These are phyloP conservation scores for Avicennia marina DNA, from an alignment of 257 asterid species.

Conservation along the genomic window DNA sequence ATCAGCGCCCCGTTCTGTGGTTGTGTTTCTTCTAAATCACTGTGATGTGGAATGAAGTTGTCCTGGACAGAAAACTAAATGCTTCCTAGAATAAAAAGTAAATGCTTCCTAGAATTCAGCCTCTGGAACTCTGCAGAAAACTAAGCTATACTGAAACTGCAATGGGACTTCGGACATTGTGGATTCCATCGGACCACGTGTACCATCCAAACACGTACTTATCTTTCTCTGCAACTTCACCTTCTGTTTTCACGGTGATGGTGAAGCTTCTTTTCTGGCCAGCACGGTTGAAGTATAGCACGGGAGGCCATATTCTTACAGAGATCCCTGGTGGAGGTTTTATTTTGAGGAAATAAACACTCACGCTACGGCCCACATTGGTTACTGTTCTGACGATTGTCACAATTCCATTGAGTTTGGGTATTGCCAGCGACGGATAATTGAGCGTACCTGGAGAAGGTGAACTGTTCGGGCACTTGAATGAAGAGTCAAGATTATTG, in stretches of 20 bases:
- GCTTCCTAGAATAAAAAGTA: too few species aligned
- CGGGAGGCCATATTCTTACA: slow-evolving; percentile 48
- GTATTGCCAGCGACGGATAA: slow-evolving; percentile 75
- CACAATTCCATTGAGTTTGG: slow-evolving; percentile 39
- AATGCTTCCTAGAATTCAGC: too few species aligned
- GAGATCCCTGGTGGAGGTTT: slow-evolving; percentile 71
- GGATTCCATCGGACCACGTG: slow-evolving; percentile 53
- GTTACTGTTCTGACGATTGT: slow-evolving; percentile 59
- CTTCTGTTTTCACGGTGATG: slow-evolving; percentile 42
- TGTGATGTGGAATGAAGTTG: too few species aligned
- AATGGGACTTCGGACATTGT: slow-evolving; percentile 46
- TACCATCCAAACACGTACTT: slow-evolving; percentile 54
- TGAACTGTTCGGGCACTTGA: slow-evolving; percentile 46
- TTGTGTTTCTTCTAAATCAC: too few species aligned
- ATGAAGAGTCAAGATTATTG: slow-evolving; percentile 29
- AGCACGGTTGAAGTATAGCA: slow-evolving; percentile 37
- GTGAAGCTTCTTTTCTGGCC: slow-evolving; percentile 61
- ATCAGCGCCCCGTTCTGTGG: too few species aligned
- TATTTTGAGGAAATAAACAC: slow-evolving; percentile 46
- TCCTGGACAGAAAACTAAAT: too few species aligned
- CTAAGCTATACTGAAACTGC: slow-evolving; percentile 44
- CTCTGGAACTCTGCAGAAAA: too few species aligned
- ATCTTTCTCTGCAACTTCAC: slow-evolving; percentile 24
- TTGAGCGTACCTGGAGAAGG: slow-evolving; percentile 44
- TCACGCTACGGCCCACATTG: slow-evolving; percentile 52